Evolutionary conservation across 306 rosid genomes (phyloP).

Genomic region (Vachellia collinsii): DNA sequence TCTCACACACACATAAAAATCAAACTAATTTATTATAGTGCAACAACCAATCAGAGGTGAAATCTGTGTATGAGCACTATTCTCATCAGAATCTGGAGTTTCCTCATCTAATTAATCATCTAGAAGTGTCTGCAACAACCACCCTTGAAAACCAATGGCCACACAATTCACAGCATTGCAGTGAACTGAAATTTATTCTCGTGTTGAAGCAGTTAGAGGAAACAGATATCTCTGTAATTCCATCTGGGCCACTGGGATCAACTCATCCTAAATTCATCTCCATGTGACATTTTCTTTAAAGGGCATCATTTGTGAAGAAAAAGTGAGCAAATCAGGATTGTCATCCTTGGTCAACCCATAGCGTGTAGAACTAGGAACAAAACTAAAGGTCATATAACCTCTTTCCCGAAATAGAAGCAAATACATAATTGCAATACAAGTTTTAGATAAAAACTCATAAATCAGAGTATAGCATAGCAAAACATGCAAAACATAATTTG

Average conservation of each 20-base stretch:
- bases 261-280: not conserved
- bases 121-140: not conserved
- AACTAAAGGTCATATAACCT: not conserved
- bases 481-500: not conserved
- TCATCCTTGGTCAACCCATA: not conserved
- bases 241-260: not conserved
- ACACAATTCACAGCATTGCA: not conserved
- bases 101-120: not conserved
- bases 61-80: not conserved
- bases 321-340: not conserved
- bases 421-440: not conserved
- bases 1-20: not conserved
- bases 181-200: conserved; percentile 12
- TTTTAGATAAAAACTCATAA: not conserved
- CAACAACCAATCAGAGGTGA: conserved; percentile 5
- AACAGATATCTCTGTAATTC: not conserved
- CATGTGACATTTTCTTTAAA: not conserved
- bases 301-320: not conserved
- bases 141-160: not conserved
- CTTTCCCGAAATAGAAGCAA: not conserved
- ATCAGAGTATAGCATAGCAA: not conserved
- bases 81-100: not conserved
- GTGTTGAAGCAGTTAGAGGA: not conserved
- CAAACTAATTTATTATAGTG: not conserved
- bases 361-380: not conserved